A percentile compares a stretch with the other conserved stretches of the same genome.
Evolutionary conservation across 176 grass and related monocot genomes (phyloP).

Genomic region (Stipa capillata): DNA sequence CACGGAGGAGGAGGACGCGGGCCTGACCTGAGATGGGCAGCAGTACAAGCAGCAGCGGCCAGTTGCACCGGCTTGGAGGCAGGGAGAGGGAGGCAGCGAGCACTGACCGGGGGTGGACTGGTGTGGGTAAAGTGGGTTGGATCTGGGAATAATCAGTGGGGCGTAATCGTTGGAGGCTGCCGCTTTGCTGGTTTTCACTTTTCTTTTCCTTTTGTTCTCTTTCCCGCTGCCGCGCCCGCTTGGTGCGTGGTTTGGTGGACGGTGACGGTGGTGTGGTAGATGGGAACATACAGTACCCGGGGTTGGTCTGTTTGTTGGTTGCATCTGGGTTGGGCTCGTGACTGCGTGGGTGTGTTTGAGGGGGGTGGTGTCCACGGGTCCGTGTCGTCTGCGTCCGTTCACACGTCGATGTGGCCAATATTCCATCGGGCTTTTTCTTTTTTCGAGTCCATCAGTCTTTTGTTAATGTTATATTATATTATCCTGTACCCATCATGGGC

Average conservation of each 20-base stretch:
- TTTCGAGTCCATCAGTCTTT: no score
- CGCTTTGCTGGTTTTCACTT: neutral
- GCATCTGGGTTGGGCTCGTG: no score
- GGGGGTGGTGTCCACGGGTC: no score
- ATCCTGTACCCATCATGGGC: no score
- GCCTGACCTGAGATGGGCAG: neutral
- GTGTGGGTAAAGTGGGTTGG: neutral
- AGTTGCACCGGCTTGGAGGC: neutral
- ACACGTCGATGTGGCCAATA: no score
- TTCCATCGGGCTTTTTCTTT: no score
- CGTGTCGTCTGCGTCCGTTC: no score
- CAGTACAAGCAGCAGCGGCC: neutral
- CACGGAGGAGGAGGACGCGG: neutral
- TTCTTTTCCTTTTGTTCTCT: neutral
- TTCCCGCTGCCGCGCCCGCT: neutral
- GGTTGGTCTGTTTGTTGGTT: no score
- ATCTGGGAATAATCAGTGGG: slow-evolving; percentile 7
- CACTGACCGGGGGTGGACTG: slow-evolving; percentile 6
- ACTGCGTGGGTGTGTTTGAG: no score
- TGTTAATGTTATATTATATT: no score
- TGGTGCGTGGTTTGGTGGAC: neutral
- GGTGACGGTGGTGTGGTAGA: neutral
- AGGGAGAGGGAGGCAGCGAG: neutral
- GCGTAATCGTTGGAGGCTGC: neutral
- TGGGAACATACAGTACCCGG: no score